These are phyloP conservation scores for Verticillium zaregamsianum DNA, from an alignment of 2,329 filamentous ascomycete genomes.

Conservation along the genomic window DNA sequence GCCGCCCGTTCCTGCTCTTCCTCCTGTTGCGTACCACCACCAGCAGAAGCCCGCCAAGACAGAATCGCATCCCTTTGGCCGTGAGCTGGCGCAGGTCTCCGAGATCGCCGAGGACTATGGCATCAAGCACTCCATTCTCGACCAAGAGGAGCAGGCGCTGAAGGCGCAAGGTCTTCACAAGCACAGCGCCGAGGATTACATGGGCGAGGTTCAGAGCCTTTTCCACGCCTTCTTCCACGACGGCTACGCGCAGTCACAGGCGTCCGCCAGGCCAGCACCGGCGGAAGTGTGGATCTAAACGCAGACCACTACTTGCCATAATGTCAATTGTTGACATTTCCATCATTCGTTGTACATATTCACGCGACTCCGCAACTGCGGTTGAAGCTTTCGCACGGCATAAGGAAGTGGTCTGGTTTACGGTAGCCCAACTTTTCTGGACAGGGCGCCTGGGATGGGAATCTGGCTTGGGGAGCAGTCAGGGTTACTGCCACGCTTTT, in stretches of 20 bases:
- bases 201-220: constrained; percentile 71
- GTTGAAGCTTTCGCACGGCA: background rate
- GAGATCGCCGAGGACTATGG: constrained; percentile 90
- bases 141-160: constrained; percentile 72
- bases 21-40: constrained; percentile 31
- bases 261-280: background rate
- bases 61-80: constrained; percentile 70
- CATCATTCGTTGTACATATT: background rate
- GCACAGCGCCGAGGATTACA: constrained; percentile 78
- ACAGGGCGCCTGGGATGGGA: background rate
- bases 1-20: constrained; percentile 23
- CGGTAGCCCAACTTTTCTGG: background rate
- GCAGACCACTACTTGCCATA: background rate
- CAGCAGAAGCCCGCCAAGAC: constrained; percentile 21
- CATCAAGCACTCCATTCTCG: constrained; percentile 54
- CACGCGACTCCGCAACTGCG: background rate
- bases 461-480: background rate
- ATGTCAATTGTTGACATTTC: background rate
- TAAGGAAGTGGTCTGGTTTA: background rate
- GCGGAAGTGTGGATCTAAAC: background rate
- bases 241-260: background rate
- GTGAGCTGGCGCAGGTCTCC: constrained; percentile 85
- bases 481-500: background rate
- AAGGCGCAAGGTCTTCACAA: constrained; percentile 65
- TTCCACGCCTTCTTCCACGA: constrained; percentile 43